Evolutionary conservation across 2,329 filamentous ascomycete genomes (phyloP), one percentile per base, ranked within the genome.

Genomic region (Ascocoryne sarcoides): DNA sequence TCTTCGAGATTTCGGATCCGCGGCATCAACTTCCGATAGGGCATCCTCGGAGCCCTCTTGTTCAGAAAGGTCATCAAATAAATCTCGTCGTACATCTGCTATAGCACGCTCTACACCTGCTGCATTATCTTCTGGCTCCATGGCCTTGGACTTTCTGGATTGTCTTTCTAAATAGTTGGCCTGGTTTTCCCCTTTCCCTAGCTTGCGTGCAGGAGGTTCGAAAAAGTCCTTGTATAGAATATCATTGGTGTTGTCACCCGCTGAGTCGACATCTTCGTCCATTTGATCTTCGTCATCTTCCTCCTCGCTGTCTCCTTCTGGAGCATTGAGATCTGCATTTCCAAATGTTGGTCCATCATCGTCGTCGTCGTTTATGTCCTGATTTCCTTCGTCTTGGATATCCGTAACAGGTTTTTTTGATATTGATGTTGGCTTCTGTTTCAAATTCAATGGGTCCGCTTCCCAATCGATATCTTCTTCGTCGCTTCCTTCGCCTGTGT

Each of bases 181-280:
- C 64, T 75, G 50, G 57, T 65, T 50, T 38, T 61, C 54, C 35
- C 59, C 53, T 72, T 75, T 78, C 42, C 70, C 71, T 46, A 66
- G 69, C 62, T 92, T 93, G 52, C 75, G 78, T 15, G 82, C 73
- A 9, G 89, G 90, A 8, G 86, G 85, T 2, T 84, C 87, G 56
- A 95, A 96, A 65, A 95, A 96, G 61, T 96, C 88, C 46, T 82
- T 80, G 63, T 95, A 96, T 65, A 82, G 87, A 55, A 95, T 71
- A 47, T 89, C 82, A 59, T 95, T 94, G 36, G 89, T 88, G 54
- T 94, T 93, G 47, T 71, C 68, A 48, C 71, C 55, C 19, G 64
- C 61, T 33, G 58, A 67, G 37, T 73, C 72, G 29, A 71, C 75
- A 32, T 75, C 75, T 10, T 73, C 71, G 12, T 76, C 75, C 18